Conservation (phyloP, 2,329 filamentous ascomycete genomes). For the Colletotrichum cereale region DNA sequence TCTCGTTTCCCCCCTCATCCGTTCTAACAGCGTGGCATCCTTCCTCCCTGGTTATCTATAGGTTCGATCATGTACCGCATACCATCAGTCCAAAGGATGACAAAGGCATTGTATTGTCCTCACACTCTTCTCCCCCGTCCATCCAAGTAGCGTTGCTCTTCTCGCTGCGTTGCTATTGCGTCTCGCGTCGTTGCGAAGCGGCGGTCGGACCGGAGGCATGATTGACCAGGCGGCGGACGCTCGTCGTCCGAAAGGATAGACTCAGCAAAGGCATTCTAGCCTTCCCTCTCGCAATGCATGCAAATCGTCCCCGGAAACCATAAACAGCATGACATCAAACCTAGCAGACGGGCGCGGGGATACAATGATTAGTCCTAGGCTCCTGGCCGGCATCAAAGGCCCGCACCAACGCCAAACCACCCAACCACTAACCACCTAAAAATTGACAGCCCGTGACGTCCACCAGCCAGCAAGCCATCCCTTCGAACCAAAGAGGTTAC, state of each 20-base stretch:
- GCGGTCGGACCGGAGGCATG: constrained; percentile 12
- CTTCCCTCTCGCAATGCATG: background rate
- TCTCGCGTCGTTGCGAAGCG: background rate
- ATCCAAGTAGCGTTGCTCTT: background rate
- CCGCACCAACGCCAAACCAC: no score
- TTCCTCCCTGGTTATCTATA: background rate
- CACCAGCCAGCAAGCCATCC: background rate
- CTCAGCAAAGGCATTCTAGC: background rate
- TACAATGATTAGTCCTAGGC: background rate
- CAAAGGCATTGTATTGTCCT: constrained; percentile 14
- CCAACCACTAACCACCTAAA: background rate
- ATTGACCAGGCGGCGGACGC: background rate
- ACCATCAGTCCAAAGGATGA: no score
- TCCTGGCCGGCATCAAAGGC: background rate
- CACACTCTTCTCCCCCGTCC: background rate
- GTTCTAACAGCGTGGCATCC: background rate
- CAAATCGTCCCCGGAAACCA: background rate
- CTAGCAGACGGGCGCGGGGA: background rate
- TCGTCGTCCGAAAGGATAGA: constrained; percentile 1
- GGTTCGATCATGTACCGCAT: no score
- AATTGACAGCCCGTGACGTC: background rate
- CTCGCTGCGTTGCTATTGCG: background rate
- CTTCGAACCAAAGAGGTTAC: background rate
- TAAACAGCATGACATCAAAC: background rate
- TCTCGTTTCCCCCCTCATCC: background rate